Evolutionary conservation across 192 early-diverging fungal species (phyloP), one percentile per base, ranked within the genome.

Genomic region (Coemansia sp.): DNA sequence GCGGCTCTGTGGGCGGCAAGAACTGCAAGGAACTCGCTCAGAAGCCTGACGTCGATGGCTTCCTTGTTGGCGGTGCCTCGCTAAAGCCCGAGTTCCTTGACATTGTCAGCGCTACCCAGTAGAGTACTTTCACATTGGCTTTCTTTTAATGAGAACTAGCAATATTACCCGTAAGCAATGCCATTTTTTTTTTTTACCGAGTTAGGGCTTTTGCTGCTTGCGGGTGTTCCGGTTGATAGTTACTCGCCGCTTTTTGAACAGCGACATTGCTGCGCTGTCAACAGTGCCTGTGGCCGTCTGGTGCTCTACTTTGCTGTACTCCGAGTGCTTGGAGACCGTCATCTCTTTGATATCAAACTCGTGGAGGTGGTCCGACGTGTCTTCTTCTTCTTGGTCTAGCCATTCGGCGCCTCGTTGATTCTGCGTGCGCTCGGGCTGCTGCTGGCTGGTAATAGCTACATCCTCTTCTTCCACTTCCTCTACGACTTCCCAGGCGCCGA

Each of bases 51-150:
- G 90, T 99, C 64, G 96, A 99, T 74, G 97, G 97, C 62, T 99
- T 99, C 94, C 86, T 99, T 52, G 97, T 99, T 58, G 97, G 97
- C 77, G 97, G 97, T 73, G 97, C 97, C 61, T 94, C 90, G 33
- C 88, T 99, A 72, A 98, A 98, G 85, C 88, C 88, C 42, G 92
- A 94, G 73, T 94, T 94, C 70, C 76, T 86, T 55, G 85, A 84
- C 25, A 94, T 94, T 61, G 76, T 87, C 65, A 69, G 72, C 16
- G 79, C 87, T 67, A 73, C 68, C 33, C 64, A 62, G 18, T 69
- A 62, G 31, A 62, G 18, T 70, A 37, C 53, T 34, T 59, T 62
- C 18, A 41, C 16, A 8, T 26, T 50, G 10, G 9, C 28, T 65
- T 63, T 14, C 3, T 26, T 55, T 56, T 21, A 12, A 16, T 45